Conservation (phyloP, 257 asterid species). For the Sherardia arvensis region DNA sequence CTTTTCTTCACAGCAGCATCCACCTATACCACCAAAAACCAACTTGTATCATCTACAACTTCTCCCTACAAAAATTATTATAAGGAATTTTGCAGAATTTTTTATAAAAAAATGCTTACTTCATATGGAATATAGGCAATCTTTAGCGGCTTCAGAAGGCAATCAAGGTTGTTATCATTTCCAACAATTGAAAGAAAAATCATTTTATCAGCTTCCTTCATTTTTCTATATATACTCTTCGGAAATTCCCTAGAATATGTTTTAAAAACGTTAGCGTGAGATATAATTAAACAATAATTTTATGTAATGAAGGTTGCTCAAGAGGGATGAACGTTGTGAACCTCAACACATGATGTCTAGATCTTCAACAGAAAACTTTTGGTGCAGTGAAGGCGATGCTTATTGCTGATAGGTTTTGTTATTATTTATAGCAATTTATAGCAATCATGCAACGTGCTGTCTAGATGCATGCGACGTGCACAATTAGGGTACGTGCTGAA, state of each 20-base stretch:
- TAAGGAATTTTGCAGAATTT: no score
- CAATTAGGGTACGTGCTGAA: no score
- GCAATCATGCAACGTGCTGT: no score
- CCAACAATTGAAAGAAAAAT: conserved; percentile 60
- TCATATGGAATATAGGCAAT: conserved; percentile 29
- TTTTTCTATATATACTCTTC: conserved; percentile 13
- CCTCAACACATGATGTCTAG: no score
- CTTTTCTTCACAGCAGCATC: conserved; percentile 11
- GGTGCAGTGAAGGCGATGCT: no score
- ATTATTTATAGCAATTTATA: no score
- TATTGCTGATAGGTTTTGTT: no score
- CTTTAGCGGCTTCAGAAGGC: conserved; percentile 37
- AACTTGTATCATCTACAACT: neutral
- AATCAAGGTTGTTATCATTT: conserved; percentile 61
- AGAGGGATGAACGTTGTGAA: no score
- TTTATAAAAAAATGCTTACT: conserved; percentile 36
- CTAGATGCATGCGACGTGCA: no score
- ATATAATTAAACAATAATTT: no score
- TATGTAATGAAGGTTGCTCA: no score
- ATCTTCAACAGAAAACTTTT: no score
- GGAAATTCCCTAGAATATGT: conserved; percentile 39
- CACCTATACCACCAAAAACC: conserved; percentile 25
- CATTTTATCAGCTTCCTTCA: conserved; percentile 29
- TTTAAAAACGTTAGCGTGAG: conserved; percentile 6
- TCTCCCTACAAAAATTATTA: neutral